Conservation (phyloP, 2,329 filamentous ascomycete genomes). For the Macrophomina phaseolina region DNA sequence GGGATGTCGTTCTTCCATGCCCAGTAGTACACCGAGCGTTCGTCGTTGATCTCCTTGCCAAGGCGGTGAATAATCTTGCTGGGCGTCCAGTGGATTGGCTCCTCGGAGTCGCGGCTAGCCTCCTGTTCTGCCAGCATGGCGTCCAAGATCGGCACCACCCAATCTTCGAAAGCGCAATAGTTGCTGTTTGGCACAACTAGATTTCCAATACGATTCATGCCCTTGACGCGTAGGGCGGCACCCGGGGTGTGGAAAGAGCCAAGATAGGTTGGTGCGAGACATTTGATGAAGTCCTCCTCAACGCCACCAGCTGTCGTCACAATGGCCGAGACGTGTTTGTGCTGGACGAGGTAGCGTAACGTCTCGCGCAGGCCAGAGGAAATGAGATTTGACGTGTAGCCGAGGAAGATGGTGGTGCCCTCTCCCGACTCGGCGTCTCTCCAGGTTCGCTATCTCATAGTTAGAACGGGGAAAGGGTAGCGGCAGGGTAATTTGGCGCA, state of each 20-base stretch:
- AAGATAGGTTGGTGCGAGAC: slow-evolving; percentile 90
- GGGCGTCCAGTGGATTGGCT: slow-evolving; percentile 87
- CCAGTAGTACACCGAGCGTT: slow-evolving; percentile 94
- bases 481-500: slow-evolving; percentile 48
- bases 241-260: slow-evolving; percentile 82
- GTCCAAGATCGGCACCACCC: slow-evolving; percentile 95
- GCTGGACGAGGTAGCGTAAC: slow-evolving; percentile 88
- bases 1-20: slow-evolving; percentile 96
- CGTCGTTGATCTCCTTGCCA: slow-evolving; percentile 92
- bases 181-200: slow-evolving; percentile 95
- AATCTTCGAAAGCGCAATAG: slow-evolving; percentile 97
- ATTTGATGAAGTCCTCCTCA: slow-evolving; percentile 99
- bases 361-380: slow-evolving; percentile 93
- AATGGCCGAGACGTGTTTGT: slow-evolving; percentile 89
- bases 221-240: slow-evolving; percentile 77
- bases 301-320: slow-evolving; percentile 95
- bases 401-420: slow-evolving; percentile 91
- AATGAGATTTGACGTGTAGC: slow-evolving; percentile 97
- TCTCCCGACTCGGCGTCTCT: slow-evolving; percentile 77
- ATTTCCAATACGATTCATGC: slow-evolving; percentile 95
- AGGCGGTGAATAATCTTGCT: slow-evolving; percentile 89
- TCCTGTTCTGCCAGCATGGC: slow-evolving; percentile 94
- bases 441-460: slow-evolving; percentile 69
- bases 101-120: slow-evolving; percentile 68
- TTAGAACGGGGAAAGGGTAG: slow-evolving; percentile 9